Percentiles rank a stretch among this genome's conserved stretches.
phyloP scores from a whole-genome alignment of 257 asterid genomes.

The Leonotis leonurus region DNA sequence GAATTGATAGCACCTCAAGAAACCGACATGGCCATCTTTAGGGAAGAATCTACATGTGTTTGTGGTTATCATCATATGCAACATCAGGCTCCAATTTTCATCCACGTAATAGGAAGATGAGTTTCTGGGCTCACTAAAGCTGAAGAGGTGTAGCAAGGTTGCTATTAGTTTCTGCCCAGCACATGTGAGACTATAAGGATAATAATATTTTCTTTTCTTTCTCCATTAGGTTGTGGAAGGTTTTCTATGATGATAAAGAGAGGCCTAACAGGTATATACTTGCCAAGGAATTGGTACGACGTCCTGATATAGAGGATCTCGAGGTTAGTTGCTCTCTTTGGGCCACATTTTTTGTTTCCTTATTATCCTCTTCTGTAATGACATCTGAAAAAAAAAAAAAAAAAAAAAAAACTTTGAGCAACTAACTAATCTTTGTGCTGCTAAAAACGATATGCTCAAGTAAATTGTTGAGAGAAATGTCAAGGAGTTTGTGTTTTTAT shows the following conservation, averaged over 20 bases:
- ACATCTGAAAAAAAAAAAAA: neutral
- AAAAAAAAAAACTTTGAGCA: neutral
- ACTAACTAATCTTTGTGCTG: neutral
- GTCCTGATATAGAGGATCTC: conserved; percentile 83
- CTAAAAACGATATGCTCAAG: no score
- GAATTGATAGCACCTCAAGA: no score
- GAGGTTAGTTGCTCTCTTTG: conserved; percentile 52
- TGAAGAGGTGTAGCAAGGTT: neutral
- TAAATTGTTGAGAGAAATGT: neutral
- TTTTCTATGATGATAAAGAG: conserved; percentile 83
- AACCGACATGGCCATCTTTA: neutral
- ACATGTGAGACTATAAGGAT: neutral
- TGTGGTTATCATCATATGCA: neutral
- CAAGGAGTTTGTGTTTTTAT: neutral
- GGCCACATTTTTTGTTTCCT: neutral
- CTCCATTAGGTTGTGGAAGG: conserved; percentile 73
- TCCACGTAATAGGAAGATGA: neutral
- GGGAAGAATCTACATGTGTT: neutral
- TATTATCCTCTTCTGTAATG: neutral
- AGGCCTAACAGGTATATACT: conserved; percentile 81
- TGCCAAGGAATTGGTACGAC: conserved; percentile 70
- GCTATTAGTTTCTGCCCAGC: neutral
- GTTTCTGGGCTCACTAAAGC: neutral
- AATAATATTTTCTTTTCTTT: neutral
- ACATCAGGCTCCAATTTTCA: neutral